Evolutionary conservation across 129 eudicot species (phyloP).

Genomic region (Saussurea involucrata): DNA sequence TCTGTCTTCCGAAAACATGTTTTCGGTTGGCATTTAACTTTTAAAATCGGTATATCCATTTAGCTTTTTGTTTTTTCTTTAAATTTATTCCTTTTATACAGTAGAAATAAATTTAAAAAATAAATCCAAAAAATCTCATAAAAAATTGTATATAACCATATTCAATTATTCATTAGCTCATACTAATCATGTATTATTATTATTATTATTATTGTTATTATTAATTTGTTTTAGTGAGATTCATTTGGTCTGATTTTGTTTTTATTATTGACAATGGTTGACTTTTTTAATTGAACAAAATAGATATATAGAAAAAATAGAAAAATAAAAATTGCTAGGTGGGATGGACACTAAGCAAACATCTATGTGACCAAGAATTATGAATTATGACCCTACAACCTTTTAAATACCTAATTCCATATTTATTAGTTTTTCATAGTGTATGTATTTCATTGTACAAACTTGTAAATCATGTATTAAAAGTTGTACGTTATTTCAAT

Average conservation of each 20-base stretch:
- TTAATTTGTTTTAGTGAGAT: background rate
- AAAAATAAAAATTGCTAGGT: background rate
- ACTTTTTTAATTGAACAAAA: background rate
- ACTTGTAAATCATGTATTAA: background rate
- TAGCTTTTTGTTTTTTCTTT: too few species aligned
- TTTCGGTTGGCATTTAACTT: too few species aligned
- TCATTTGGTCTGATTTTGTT: background rate
- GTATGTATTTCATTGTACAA: background rate
- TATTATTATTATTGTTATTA: background rate
- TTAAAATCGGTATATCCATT: too few species aligned
- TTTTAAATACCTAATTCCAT: background rate
- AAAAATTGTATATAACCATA: background rate
- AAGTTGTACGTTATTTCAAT: background rate
- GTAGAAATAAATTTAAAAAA: too few species aligned
- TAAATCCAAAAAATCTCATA: background rate
- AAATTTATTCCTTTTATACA: too few species aligned
- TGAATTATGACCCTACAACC: constrained; percentile 3
- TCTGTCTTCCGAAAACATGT: too few species aligned
- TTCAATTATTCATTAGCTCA: background rate
- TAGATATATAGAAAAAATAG: background rate
- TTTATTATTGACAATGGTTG: background rate
- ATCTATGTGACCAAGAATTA: constrained; percentile 22
- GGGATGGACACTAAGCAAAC: background rate
- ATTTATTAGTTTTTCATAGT: background rate
- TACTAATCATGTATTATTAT: background rate